Evolutionary conservation across 83 land plant species (phyloP).

Genomic region (Larix sibirica): DNA sequence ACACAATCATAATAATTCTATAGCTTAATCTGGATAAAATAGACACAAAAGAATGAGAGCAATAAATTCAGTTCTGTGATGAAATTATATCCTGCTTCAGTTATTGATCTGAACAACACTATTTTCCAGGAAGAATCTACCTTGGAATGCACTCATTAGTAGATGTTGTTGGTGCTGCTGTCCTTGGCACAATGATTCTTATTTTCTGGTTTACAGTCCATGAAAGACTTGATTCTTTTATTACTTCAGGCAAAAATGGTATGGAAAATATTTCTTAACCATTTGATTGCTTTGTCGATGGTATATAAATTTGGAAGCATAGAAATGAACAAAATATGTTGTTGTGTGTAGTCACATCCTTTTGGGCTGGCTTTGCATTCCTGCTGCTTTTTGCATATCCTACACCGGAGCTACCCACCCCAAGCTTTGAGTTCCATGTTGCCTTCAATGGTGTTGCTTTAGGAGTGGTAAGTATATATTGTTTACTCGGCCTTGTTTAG

Average conservation of each 20-base stretch:
- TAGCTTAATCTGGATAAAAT: background rate
- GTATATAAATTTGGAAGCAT: background rate
- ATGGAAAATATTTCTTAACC: slow-evolving; percentile 9
- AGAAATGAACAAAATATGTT: background rate
- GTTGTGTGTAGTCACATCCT: slow-evolving; percentile 66
- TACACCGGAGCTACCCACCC: slow-evolving; percentile 85
- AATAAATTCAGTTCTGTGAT: background rate
- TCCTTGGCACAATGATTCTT: slow-evolving; percentile 63
- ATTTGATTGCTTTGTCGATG: background rate
- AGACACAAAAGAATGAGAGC: background rate
- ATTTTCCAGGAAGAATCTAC: slow-evolving; percentile 81
- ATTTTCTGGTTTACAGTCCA: slow-evolving; percentile 67
- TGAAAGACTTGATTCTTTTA: slow-evolving; percentile 67
- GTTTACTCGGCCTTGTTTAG: background rate
- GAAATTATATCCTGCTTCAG: background rate
- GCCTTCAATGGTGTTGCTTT: slow-evolving; percentile 94
- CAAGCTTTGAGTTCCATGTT: slow-evolving; percentile 91
- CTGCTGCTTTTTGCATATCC: slow-evolving; percentile 91
- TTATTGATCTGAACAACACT: background rate
- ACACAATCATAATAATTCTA: background rate
- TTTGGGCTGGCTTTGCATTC: slow-evolving; percentile 78
- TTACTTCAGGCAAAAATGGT: slow-evolving; percentile 88
- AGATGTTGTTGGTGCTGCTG: slow-evolving; percentile 76
- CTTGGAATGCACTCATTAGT: slow-evolving; percentile 94
- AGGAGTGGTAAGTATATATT: slow-evolving; percentile 80